Evolutionary conservation across 2,329 filamentous ascomycete genomes (phyloP).

Genomic region (Ceratocystis diversiconidia): DNA sequence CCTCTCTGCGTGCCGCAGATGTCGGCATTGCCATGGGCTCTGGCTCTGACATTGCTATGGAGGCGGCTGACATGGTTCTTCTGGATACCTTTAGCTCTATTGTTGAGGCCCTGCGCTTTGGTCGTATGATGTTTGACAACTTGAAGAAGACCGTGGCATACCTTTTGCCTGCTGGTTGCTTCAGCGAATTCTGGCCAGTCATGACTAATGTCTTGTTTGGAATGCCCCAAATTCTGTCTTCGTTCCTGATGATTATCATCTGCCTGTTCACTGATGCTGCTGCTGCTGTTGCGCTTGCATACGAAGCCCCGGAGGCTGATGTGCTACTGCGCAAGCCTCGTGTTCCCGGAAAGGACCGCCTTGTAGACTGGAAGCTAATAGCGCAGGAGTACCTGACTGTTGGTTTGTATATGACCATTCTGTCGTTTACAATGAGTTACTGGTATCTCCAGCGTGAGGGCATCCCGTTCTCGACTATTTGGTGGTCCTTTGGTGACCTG

Average conservation of each 20-base stretch:
- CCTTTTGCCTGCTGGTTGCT: slow-evolving; percentile 87
- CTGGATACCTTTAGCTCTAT: slow-evolving; percentile 98
- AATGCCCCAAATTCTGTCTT: slow-evolving; percentile 94
- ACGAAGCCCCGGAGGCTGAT: slow-evolving; percentile 64
- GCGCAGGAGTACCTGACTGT: slow-evolving; percentile 46
- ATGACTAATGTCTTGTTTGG: slow-evolving; percentile 95
- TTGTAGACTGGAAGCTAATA: slow-evolving; percentile 61
- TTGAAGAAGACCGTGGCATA: slow-evolving; percentile 99
- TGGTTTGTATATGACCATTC: slow-evolving; percentile 85
- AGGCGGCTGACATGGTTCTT: slow-evolving; percentile 96
- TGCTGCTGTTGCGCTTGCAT: slow-evolving; percentile 58
- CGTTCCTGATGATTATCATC: slow-evolving; percentile 96
- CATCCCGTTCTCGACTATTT: slow-evolving; percentile 67
- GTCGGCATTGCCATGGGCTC: slow-evolving; percentile 99
- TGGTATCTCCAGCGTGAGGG: slow-evolving; percentile 86
- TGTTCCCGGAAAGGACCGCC: slow-evolving; percentile 51
- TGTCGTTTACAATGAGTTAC: slow-evolving; percentile 97
- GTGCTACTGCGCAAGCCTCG: slow-evolving; percentile 56
- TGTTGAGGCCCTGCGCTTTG: slow-evolving; percentile 94
- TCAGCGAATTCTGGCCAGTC: slow-evolving; percentile 96
- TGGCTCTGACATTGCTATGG: slow-evolving; percentile 90
- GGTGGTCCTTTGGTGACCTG: slow-evolving; percentile 96
- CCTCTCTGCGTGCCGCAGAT: slow-evolving; percentile 93
- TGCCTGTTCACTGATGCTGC: slow-evolving; percentile 83
- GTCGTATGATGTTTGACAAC: slow-evolving; percentile 97